A percentile compares a stretch with the other conserved stretches of the same genome.
These are phyloP conservation scores for Beauveria sp. DNA, from an alignment of 2,329 filamentous ascomycete species.

Conservation along the genomic window DNA sequence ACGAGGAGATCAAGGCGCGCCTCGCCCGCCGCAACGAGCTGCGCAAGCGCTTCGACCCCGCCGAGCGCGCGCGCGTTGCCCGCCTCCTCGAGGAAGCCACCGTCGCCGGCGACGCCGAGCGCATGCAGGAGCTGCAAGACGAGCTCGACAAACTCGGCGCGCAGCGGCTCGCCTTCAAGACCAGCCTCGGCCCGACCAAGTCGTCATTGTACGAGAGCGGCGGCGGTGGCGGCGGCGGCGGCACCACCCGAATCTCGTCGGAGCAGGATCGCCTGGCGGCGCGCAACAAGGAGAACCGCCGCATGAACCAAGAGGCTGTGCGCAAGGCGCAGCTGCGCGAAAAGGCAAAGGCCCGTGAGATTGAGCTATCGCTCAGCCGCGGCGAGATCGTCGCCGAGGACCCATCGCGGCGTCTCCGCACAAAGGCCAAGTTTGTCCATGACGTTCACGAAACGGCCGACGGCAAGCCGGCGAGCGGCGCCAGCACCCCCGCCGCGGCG, in stretches of 20 bases:
- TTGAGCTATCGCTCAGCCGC: conserved; percentile 52
- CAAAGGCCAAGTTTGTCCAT: conserved; percentile 60
- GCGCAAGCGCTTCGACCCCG: conserved; percentile 56
- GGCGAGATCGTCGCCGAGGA: conserved; percentile 56
- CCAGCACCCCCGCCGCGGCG: conserved; percentile 43
- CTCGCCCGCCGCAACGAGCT: conserved; percentile 63
- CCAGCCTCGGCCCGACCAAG: conserved; percentile 49
- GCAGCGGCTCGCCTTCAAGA: conserved; percentile 67
- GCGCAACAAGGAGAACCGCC: conserved; percentile 78
- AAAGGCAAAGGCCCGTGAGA: conserved; percentile 53
- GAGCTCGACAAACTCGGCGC: conserved; percentile 56
- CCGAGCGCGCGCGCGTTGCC: conserved; percentile 60
- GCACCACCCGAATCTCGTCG: conserved; percentile 35
- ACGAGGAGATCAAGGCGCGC: conserved; percentile 73
- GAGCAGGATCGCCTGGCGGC: conserved; percentile 79
- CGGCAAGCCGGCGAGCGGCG: conserved; percentile 38
- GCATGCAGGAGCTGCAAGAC: conserved; percentile 45
- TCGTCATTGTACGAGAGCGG: conserved; percentile 33
- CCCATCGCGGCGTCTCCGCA: conserved; percentile 54
- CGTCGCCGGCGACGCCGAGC: conserved; percentile 53
- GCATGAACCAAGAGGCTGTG: conserved; percentile 80
- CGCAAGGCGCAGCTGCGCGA: conserved; percentile 85
- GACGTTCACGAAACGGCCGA: conserved; percentile 43
- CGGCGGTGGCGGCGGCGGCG: neutral
- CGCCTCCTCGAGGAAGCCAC: conserved; percentile 60